These are phyloP conservation scores for Sistotremastrum suecicum DNA, from an alignment of 768 basidiomycete species.

Conservation along the genomic window DNA sequence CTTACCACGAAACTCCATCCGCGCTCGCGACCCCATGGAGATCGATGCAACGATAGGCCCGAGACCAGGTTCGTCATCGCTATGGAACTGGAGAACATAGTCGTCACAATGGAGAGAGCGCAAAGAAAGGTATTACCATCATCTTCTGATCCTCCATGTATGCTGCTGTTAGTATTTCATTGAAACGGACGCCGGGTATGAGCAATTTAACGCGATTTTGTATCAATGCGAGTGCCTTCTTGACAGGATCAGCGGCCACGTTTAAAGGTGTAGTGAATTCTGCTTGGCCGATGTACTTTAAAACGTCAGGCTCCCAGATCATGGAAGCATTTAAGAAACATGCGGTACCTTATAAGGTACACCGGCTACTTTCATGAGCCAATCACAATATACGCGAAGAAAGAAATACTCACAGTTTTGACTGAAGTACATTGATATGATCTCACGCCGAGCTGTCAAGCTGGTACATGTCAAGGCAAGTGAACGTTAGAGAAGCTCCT, in stretches of 20 bases:
- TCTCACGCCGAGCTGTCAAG: slow-evolving; percentile 43
- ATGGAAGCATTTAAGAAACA: not conserved
- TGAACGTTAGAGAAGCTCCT: slow-evolving; percentile 22
- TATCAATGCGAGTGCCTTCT: slow-evolving; percentile 44
- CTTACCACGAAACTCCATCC: slow-evolving; percentile 60
- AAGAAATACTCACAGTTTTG: slow-evolving; percentile 49
- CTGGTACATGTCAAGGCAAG: not conserved
- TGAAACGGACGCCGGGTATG: slow-evolving; percentile 31
- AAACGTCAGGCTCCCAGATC: not conserved
- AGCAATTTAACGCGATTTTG: slow-evolving; percentile 41
- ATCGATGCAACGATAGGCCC: slow-evolving; percentile 63
- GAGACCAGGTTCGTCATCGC: slow-evolving; percentile 60
- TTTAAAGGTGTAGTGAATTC: slow-evolving; percentile 57
- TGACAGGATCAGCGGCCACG: slow-evolving; percentile 42
- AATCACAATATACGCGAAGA: not conserved
- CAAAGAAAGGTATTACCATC: slow-evolving; percentile 33
- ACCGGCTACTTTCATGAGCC: slow-evolving; percentile 36
- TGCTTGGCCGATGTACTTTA: slow-evolving; percentile 65
- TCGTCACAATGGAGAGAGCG: slow-evolving; percentile 1
- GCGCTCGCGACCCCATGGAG: slow-evolving; percentile 60
- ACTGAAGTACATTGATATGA: slow-evolving; percentile 74
- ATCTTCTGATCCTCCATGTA: slow-evolving; percentile 81
- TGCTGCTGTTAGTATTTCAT: slow-evolving; percentile 68
- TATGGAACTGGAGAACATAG: slow-evolving; percentile 45
- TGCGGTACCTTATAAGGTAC: slow-evolving; percentile 58